Conservation (phyloP, 495 filamentous ascomycete genomes). For the Neurospora sp. region DNA sequence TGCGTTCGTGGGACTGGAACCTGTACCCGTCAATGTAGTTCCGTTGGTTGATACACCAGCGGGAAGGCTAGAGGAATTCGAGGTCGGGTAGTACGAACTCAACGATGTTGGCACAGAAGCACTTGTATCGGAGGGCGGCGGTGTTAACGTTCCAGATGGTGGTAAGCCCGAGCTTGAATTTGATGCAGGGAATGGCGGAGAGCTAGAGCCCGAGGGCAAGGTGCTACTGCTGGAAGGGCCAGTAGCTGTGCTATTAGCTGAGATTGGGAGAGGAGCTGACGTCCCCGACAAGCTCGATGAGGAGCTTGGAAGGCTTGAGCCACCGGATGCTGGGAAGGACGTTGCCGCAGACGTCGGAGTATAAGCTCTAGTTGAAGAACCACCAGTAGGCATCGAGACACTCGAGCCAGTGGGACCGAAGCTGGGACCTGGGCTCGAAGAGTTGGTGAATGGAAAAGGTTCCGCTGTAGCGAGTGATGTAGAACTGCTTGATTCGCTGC, state of each 20-base stretch:
- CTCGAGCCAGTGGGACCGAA: not conserved
- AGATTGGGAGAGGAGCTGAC: slow-evolving; percentile 2
- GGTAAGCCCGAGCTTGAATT: slow-evolving; percentile 3
- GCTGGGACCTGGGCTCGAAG: not conserved
- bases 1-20: not conserved
- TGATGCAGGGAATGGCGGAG: slow-evolving; percentile 8
- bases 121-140: not conserved
- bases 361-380: not conserved
- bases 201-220: not conserved
- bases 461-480: not conserved
- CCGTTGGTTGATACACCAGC: not conserved
- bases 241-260: not conserved
- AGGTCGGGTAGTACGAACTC: not conserved
- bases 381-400: not conserved
- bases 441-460: not conserved
- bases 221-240: not conserved
- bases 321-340: not conserved
- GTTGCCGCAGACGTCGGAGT: not conserved
- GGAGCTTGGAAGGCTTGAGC: not conserved
- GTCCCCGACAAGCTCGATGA: not conserved
- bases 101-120: not conserved
- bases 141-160: not conserved
- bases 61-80: not conserved
- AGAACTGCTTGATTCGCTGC: not conserved
- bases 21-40: not conserved